phyloP scores from a whole-genome alignment of 2,329 filamentous ascomycete genomes.

The Fulvia fulva region DNA sequence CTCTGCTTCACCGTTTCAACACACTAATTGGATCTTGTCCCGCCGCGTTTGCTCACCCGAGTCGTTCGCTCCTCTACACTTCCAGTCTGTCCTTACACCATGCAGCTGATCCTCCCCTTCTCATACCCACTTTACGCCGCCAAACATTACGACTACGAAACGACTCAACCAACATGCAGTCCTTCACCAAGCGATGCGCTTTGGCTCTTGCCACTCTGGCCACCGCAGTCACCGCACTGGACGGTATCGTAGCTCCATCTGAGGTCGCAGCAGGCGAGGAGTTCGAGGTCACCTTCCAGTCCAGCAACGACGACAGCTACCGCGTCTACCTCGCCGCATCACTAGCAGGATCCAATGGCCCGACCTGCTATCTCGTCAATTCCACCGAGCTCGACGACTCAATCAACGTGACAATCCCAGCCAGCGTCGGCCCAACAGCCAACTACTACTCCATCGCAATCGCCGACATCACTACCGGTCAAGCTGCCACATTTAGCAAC shows the following conservation, averaged over 20 bases:
- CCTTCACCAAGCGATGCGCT: constrained; percentile 6
- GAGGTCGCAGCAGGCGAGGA: constrained; percentile 22
- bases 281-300: constrained; percentile 34
- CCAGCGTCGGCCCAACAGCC: constrained; percentile 30
- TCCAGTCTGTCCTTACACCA: background rate
- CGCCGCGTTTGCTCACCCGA: background rate
- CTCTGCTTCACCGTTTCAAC: background rate
- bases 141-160: background rate
- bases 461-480: constrained; percentile 23
- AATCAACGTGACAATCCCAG: constrained; percentile 31
- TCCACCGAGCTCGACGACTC: constrained; percentile 27
- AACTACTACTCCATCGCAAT: constrained; percentile 32
- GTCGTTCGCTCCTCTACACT: background rate
- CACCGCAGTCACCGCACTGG: constrained; percentile 18
- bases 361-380: constrained; percentile 35
- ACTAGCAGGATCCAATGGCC: constrained; percentile 31
- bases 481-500: constrained; percentile 25
- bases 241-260: constrained; percentile 26
- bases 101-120: background rate
- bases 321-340: constrained; percentile 35
- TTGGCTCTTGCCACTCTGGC: constrained; percentile 10
- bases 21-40: background rate
- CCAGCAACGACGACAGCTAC: constrained; percentile 26
- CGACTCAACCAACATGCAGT: constrained; percentile 2
- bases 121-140: constrained; percentile 1